Evolutionary conservation across 106 monocot species (phyloP).

Genomic region (Cymbidium sinense): DNA sequence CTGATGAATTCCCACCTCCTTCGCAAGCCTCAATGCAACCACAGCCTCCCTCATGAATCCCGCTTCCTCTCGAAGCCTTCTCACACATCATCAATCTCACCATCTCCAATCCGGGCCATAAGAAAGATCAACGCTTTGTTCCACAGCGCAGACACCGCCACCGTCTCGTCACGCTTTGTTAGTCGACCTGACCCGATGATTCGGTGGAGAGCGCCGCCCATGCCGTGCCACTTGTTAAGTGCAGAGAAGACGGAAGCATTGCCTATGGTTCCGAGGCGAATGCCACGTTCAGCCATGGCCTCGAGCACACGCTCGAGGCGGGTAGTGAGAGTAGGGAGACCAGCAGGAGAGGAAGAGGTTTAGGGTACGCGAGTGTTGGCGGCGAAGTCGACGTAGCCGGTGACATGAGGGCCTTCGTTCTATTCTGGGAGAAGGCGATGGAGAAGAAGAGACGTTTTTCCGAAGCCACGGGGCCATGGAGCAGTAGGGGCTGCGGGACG

Average conservation of each 20-base stretch:
- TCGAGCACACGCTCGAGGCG: constrained; percentile 60
- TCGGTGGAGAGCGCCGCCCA: constrained; percentile 48
- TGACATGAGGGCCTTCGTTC: too few species aligned
- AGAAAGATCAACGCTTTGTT: too few species aligned
- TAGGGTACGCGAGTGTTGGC: constrained; percentile 22
- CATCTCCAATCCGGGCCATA: too few species aligned
- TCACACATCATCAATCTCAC: background rate
- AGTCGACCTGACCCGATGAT: too few species aligned
- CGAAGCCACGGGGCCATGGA: constrained; percentile 97
- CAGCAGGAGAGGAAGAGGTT: constrained; percentile 15
- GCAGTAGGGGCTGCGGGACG: constrained; percentile 79
- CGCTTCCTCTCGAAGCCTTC: constrained; percentile 33
- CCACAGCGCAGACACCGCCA: too few species aligned
- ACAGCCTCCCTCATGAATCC: constrained; percentile 59
- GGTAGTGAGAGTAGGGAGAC: constrained; percentile 16
- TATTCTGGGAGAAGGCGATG: constrained; percentile 67
- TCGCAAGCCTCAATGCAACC: constrained; percentile 57
- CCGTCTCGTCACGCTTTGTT: too few species aligned
- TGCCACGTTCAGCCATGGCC: constrained; percentile 38
- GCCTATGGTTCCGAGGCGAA: too few species aligned
- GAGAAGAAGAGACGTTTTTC: constrained; percentile 73
- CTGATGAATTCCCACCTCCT: constrained; percentile 60
- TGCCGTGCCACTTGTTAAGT: constrained; percentile 49
- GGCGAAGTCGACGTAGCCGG: constrained; percentile 78
- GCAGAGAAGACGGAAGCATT: constrained; percentile 45